Conservation (phyloP, 129 eudicot genomes). For the Arctium lappa region DNA sequence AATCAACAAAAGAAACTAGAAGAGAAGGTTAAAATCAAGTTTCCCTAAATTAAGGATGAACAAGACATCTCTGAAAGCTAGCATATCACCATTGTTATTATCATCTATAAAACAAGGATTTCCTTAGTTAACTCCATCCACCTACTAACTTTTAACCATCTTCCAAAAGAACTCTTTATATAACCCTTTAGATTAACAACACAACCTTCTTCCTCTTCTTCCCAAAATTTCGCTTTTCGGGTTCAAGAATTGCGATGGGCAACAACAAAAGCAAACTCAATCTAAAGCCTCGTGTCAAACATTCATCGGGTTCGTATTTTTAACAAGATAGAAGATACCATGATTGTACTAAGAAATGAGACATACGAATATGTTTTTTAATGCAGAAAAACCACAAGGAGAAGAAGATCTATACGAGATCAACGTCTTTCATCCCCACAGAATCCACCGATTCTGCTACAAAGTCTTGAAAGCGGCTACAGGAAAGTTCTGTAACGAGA, state of each 20-base stretch:
- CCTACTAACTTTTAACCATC: neutral
- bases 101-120: constrained; percentile 21
- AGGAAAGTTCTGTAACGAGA: constrained; percentile 23
- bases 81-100: constrained; percentile 6
- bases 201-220: neutral
- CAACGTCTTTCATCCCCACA: constrained; percentile 17
- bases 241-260: constrained; percentile 7
- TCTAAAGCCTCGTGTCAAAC: constrained; percentile 2
- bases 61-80: neutral
- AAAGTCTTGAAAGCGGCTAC: constrained; percentile 37
- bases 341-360: neutral
- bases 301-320: constrained; percentile 8
- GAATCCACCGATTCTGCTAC: constrained; percentile 17
- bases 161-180: neutral
- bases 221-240: constrained; percentile 3
- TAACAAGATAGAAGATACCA: neutral
- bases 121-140: constrained; percentile 7
- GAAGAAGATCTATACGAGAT: neutral
- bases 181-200: neutral
- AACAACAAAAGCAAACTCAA: constrained; percentile 5
- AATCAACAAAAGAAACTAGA: neutral
- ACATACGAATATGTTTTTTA: neutral
- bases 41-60: neutral
- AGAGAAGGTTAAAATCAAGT: neutral
- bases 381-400: constrained; percentile 4